Percentiles rank a stretch among this genome's conserved stretches.
Conservation (phyloP, 2,329 filamentous ascomycete species). For the Ustilaginoidea virens region DNA sequence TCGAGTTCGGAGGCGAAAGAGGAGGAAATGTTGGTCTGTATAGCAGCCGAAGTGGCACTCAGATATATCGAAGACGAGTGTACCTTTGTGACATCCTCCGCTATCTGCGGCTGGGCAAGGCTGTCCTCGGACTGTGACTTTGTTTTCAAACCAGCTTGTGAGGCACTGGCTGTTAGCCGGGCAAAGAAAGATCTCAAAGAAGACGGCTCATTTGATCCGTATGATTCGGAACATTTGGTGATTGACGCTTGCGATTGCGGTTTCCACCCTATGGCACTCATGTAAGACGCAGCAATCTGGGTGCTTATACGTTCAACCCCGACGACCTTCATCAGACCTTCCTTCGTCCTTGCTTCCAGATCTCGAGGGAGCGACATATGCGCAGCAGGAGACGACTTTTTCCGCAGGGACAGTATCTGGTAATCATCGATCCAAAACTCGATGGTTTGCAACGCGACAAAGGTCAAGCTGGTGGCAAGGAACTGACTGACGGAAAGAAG, state of each 20-base stretch:
- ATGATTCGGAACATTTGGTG: constrained; percentile 30
- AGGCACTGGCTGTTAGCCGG: constrained; percentile 45
- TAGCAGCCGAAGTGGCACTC: constrained; percentile 68
- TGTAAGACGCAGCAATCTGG: constrained; percentile 82
- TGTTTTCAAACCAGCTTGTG: constrained; percentile 32
- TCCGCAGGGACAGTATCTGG: constrained; percentile 61
- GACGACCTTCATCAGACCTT: constrained; percentile 74
- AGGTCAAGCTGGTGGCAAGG: constrained; percentile 85
- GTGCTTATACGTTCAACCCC: constrained; percentile 74
- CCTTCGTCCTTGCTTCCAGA: constrained; percentile 68
- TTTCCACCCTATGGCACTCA: constrained; percentile 80
- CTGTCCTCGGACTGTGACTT: constrained; percentile 49
- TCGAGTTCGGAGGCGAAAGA: constrained; percentile 76
- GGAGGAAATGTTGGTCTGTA: constrained; percentile 58
- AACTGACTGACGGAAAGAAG: constrained; percentile 82
- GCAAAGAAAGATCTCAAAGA: constrained; percentile 71
- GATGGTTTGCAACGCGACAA: constrained; percentile 75
- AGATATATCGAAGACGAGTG: constrained; percentile 75
- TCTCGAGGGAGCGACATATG: constrained; percentile 60
- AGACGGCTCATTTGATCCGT: constrained; percentile 33
- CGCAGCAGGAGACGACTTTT: constrained; percentile 70
- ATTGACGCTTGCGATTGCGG: constrained; percentile 27
- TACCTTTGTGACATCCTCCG: constrained; percentile 55
- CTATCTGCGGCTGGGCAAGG: constrained; percentile 42
- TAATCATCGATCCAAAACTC: constrained; percentile 87